These are phyloP conservation scores for Clavispora santaluciae DNA, from an alignment of 805 yeast species.

Conservation along the genomic window DNA sequence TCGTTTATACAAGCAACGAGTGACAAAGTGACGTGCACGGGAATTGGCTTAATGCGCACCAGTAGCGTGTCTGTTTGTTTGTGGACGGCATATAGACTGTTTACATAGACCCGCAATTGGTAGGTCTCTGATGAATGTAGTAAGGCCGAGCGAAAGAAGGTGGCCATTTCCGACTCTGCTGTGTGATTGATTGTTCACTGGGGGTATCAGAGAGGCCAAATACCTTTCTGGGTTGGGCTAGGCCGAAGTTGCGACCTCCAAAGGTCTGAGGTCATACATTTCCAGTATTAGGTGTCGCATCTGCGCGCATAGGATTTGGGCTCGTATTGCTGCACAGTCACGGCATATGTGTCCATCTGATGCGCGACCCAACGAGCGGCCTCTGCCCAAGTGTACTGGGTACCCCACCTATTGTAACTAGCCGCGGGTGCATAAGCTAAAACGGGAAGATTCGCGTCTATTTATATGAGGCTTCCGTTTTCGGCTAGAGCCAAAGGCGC, in stretches of 20 bases:
- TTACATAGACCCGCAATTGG: slow-evolving; percentile 1
- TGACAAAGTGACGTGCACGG: slow-evolving; percentile 1
- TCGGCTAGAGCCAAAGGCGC: background rate
- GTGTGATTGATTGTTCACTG: no score
- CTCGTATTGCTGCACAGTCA: slow-evolving; percentile 1
- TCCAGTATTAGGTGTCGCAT: background rate
- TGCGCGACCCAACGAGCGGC: background rate
- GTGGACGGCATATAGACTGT: slow-evolving; percentile 3
- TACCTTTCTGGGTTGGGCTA: no score
- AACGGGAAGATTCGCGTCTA: background rate
- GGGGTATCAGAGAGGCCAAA: no score
- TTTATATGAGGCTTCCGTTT: background rate
- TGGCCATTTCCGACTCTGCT: no score
- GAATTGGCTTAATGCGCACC: slow-evolving; percentile 1
- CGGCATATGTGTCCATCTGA: background rate
- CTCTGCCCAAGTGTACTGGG: background rate
- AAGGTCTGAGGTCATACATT: no score
- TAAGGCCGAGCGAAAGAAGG: no score
- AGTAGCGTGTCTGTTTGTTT: slow-evolving; percentile 16
- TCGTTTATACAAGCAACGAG: background rate
- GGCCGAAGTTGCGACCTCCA: no score
- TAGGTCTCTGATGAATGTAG: no score
- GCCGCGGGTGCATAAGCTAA: background rate
- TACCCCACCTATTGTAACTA: background rate
- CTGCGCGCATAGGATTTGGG: background rate